These are phyloP conservation scores for Hericium coralloides DNA, from an alignment of 768 basidiomycete species.

Conservation along the genomic window DNA sequence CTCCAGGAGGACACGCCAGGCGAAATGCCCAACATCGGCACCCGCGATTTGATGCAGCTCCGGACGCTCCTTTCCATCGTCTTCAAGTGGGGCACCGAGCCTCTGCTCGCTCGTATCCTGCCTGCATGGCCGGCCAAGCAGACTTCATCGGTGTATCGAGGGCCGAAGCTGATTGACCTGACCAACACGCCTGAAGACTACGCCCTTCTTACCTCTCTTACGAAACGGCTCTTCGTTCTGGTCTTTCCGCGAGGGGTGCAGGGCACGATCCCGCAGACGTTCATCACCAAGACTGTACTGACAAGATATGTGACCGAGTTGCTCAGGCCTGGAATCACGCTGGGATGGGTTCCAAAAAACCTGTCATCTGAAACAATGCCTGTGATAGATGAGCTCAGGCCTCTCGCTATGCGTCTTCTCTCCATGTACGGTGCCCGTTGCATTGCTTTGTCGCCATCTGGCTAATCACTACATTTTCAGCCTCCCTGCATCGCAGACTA, in stretches of 20 bases:
- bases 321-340: slow-evolving; percentile 46
- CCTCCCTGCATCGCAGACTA: slow-evolving; percentile 55
- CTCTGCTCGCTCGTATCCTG: slow-evolving; percentile 37
- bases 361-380: slow-evolving; percentile 28
- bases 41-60: slow-evolving; percentile 54
- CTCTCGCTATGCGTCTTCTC: slow-evolving; percentile 46
- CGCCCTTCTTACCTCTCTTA: slow-evolving; percentile 31
- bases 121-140: slow-evolving; percentile 30
- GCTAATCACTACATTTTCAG: no score
- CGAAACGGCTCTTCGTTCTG: slow-evolving; percentile 35
- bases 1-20: not conserved
- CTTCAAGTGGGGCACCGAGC: slow-evolving; percentile 66
- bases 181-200: slow-evolving; percentile 35
- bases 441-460: no score
- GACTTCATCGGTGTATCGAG: slow-evolving; percentile 6
- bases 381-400: slow-evolving; percentile 39
- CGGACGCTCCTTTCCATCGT: slow-evolving; percentile 57
- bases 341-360: slow-evolving; percentile 68
- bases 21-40: slow-evolving; percentile 39
- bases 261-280: slow-evolving; percentile 43
- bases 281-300: slow-evolving; percentile 50
- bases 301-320: slow-evolving; percentile 51
- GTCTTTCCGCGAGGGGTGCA: slow-evolving; percentile 46
- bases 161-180: slow-evolving; percentile 36
- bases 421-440: slow-evolving; percentile 64